Conservation (phyloP, 1,284 basidiomycete genomes). For the Heimioporus retisporus region DNA sequence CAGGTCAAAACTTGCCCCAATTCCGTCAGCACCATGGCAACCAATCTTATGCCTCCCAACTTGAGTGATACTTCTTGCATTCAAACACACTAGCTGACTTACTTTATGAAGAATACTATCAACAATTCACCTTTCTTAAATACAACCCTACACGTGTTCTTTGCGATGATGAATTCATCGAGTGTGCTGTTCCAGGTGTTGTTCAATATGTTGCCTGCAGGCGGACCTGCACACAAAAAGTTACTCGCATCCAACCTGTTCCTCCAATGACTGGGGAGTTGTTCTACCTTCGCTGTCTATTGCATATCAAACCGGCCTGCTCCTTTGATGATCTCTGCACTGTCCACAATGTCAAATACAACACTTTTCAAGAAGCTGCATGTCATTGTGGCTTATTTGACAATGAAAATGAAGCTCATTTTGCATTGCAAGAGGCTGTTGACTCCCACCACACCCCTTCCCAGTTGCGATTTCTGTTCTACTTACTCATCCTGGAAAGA, state of each 20-base stretch:
- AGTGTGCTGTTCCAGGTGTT: not conserved
- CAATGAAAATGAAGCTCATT: not conserved
- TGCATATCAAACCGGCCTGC: not conserved
- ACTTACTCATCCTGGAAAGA: not conserved
- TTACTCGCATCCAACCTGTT: not conserved
- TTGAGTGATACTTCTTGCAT: not conserved
- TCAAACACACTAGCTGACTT: not conserved
- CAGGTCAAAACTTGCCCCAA: too few species aligned
- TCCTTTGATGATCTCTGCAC: not conserved
- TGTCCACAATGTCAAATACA: not conserved
- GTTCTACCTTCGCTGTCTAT: not conserved
- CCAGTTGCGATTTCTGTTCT: not conserved
- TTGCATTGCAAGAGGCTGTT: not conserved
- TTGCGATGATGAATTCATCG: too few species aligned
- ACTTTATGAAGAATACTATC: not conserved
- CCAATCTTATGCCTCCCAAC: too few species aligned
- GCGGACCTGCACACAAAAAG: not conserved
- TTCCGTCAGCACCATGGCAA: not conserved
- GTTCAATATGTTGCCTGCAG: not conserved
- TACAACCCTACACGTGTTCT: not conserved
- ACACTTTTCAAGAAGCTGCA: not conserved
- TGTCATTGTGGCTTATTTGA: not conserved
- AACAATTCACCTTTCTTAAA: not conserved
- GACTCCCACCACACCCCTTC: not conserved
- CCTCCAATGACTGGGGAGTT: not conserved